Conservation (phyloP, 2,329 filamentous ascomycete species). For the Apiospora sp. region DNA sequence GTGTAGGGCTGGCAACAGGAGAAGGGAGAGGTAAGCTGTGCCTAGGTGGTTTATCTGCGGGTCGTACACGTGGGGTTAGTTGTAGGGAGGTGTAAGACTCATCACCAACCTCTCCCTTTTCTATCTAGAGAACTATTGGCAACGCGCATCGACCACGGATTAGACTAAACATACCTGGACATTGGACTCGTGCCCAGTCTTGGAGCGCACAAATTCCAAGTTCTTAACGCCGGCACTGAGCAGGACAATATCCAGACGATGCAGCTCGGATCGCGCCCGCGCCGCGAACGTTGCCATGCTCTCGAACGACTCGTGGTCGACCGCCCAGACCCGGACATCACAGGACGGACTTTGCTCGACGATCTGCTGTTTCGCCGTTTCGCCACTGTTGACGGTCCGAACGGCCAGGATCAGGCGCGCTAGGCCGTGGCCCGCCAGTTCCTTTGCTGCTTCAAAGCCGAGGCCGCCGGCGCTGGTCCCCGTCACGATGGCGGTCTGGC, state of each 20-base stretch:
- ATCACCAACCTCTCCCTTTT: too few species aligned
- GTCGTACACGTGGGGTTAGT: too few species aligned
- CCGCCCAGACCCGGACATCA: slow-evolving; percentile 31
- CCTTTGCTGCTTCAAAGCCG: slow-evolving; percentile 33
- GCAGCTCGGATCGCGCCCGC: slow-evolving; percentile 27
- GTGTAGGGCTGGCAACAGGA: slow-evolving; percentile 29
- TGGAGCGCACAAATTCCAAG: slow-evolving; percentile 29
- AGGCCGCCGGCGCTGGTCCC: slow-evolving; percentile 31
- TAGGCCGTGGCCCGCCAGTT: slow-evolving; percentile 32
- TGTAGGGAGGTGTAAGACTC: too few species aligned
- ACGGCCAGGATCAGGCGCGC: slow-evolving; percentile 33
- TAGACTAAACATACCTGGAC: slow-evolving; percentile 25
- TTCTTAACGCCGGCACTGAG: slow-evolving; percentile 33
- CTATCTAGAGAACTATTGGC: too few species aligned
- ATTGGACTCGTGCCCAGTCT: slow-evolving; percentile 33
- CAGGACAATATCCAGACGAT: slow-evolving; percentile 32
- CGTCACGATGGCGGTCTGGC: slow-evolving; percentile 33
- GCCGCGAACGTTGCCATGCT: slow-evolving; percentile 31
- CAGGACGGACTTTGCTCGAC: slow-evolving; percentile 26
- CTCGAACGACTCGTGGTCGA: slow-evolving; percentile 32
- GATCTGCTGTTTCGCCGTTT: slow-evolving; percentile 29
- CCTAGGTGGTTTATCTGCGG: slow-evolving; percentile 31
- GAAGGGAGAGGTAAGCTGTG: slow-evolving; percentile 33
- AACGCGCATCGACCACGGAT: background rate
- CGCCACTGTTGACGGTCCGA: slow-evolving; percentile 29